These are phyloP conservation scores for Populus nigra DNA, from an alignment of 345 rosid species.

Conservation along the genomic window DNA sequence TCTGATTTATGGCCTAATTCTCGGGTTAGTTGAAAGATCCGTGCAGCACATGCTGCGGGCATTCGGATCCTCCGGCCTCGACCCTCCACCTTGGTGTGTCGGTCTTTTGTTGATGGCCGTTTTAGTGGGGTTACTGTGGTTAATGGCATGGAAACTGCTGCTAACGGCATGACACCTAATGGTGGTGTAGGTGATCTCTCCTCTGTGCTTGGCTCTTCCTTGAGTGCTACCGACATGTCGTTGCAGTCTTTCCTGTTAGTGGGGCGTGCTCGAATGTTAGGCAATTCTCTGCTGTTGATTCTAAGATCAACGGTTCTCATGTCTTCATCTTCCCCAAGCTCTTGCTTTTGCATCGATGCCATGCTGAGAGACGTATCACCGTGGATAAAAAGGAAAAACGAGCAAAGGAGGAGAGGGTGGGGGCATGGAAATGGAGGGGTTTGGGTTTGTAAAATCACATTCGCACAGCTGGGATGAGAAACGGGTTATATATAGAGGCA, in stretches of 20 bases:
- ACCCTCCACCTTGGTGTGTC: conserved; percentile 92
- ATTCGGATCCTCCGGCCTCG: conserved; percentile 93
- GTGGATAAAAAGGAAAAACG: not conserved
- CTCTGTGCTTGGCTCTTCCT: conserved; percentile 43
- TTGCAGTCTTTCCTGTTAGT: not conserved
- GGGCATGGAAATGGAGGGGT: not conserved
- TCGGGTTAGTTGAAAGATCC: conserved; percentile 82
- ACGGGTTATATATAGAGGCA: not conserved
- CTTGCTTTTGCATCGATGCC: conserved; percentile 37
- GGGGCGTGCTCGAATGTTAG: not conserved
- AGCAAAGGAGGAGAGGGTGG: not conserved
- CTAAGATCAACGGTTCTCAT: conserved; percentile 29
- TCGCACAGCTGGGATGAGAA: not conserved
- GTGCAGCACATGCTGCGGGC: conserved; percentile 92
- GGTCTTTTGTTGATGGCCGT: conserved; percentile 73
- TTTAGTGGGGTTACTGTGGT: conserved; percentile 37
- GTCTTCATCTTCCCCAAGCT: conserved; percentile 29
- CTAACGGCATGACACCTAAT: conserved; percentile 21
- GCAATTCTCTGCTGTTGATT: conserved; percentile 24
- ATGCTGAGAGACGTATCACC: not conserved
- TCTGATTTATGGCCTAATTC: conserved; percentile 90
- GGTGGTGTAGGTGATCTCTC: not conserved
- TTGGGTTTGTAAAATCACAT: too few species aligned
- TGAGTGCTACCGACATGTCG: conserved; percentile 17
- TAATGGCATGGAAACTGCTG: conserved; percentile 37